Evolutionary conservation across 495 filamentous ascomycete species (phyloP), one percentile per base, ranked within the genome.

Genomic region (Penicillium roqueforti): DNA sequence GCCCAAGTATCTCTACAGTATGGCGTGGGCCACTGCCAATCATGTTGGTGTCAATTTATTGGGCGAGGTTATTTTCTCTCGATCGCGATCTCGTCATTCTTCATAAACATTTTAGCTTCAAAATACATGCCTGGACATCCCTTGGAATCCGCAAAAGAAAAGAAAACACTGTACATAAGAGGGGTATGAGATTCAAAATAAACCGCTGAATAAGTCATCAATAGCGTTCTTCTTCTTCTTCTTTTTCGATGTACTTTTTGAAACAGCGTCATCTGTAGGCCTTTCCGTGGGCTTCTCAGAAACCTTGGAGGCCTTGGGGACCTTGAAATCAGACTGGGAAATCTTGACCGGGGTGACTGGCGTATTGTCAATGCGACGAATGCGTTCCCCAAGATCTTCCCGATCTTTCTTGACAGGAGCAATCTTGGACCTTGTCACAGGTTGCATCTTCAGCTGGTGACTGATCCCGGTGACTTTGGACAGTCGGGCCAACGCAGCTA

Each of bases 1-100:
- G 47, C 95, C 95, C 4, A 99, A 97, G 70, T 99, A 90, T 72
- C 69, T 99, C 58, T 97, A 93, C 67, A 85, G 80, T 45, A 84
- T 95, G 71, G 91, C 85, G 18, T 99, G 95, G 95, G 83, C 80
- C 58, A 54, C 88, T 46, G 85, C 80, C n/a, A 86, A 86, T 68
- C 92, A 98, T 80, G 63, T 92, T 48, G 67, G 74, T 43, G 77
- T 92, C 38, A 90, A 89, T 50, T 13, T 76, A 34, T 41, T 70
- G 10, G 61, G 60, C 1, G 65, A 58, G 79, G 80, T 11, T 71
- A 80, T 57, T 28, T 83, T 60, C 61, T 88, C 56, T 82, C 74
- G 38, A 19, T 45, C 46, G 48, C 39, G 41, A 19, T 45, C n/a
- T n/a, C n/a, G 40, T 29, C 26, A 54, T 50, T 39, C 29, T 11